Conservation (phyloP, 768 basidiomycete species). For the Suillus luteus region DNA sequence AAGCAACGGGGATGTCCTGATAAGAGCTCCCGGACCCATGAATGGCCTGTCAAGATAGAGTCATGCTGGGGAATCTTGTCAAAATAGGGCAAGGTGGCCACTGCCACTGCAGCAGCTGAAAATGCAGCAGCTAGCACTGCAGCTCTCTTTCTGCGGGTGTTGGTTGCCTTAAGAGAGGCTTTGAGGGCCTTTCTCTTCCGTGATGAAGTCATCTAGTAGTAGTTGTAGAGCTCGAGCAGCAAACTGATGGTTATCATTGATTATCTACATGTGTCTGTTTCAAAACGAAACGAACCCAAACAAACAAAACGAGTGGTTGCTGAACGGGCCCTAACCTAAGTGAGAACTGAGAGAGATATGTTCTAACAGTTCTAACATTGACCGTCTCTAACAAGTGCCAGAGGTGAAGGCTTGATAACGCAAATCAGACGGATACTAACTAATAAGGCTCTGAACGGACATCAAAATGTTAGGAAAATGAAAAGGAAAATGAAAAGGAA, state of each 20-base stretch:
- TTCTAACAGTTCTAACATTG: no score
- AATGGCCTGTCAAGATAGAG: background rate
- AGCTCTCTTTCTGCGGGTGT: background rate
- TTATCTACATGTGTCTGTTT: background rate
- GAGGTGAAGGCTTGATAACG: no score
- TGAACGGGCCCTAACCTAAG: background rate
- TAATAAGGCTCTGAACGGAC: background rate
- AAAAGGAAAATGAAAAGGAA: background rate
- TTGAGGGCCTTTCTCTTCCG: background rate
- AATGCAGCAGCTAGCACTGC: background rate
- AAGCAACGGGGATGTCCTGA: background rate
- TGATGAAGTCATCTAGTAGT: background rate
- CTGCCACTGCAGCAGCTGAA: background rate
- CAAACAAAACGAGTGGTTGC: background rate
- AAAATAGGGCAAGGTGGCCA: background rate
- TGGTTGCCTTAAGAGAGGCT: background rate
- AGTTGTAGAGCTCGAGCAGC: background rate
- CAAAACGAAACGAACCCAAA: background rate
- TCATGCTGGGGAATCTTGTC: background rate
- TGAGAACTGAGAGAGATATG: no score
- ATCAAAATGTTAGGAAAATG: background rate
- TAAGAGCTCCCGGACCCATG: background rate
- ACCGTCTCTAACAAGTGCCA: no score
- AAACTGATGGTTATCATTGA: constrained; percentile 1
- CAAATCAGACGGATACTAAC: no score